Percentiles rank a stretch among this genome's conserved stretches.
These are phyloP conservation scores for Fagus sylvatica DNA, from an alignment of 306 rosid species.

Conservation along the genomic window DNA sequence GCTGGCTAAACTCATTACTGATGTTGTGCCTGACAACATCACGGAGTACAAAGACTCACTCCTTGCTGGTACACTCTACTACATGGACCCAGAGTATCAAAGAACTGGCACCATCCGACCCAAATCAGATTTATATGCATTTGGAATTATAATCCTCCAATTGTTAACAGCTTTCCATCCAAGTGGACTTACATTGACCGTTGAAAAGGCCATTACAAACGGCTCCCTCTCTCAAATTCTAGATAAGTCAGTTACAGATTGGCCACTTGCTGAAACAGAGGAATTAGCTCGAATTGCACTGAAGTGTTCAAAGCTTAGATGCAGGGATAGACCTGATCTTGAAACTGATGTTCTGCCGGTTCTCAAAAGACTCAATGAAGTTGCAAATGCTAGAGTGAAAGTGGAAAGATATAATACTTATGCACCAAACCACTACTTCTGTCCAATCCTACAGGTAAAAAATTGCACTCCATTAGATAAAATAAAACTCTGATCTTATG, in stretches of 20 bases:
- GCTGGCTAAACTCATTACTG: constrained; percentile 73
- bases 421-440: constrained; percentile 79
- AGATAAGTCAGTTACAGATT: constrained; percentile 72
- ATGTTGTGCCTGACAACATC: constrained; percentile 72
- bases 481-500: not conserved
- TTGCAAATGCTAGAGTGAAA: constrained; percentile 53
- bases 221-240: constrained; percentile 54
- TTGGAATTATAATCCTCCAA: constrained; percentile 78
- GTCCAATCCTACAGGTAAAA: constrained; percentile 93
- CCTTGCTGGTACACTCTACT: constrained; percentile 84
- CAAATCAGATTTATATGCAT: constrained; percentile 88
- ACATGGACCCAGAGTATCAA: constrained; percentile 98
- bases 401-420: constrained; percentile 30
- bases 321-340: constrained; percentile 97
- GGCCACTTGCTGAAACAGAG: constrained; percentile 78
- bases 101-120: constrained; percentile 92
- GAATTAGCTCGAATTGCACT: constrained; percentile 71
- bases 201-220: constrained; percentile 66
- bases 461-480: constrained; percentile 6
- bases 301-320: constrained; percentile 70
- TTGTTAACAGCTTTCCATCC: constrained; percentile 69
- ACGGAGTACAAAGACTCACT: constrained; percentile 84
- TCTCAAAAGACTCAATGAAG: constrained; percentile 54
- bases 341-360: constrained; percentile 84
- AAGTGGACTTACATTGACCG: constrained; percentile 49